Conservation (phyloP, 2,329 filamentous ascomycete species). For the Colletotrichum sojae region DNA sequence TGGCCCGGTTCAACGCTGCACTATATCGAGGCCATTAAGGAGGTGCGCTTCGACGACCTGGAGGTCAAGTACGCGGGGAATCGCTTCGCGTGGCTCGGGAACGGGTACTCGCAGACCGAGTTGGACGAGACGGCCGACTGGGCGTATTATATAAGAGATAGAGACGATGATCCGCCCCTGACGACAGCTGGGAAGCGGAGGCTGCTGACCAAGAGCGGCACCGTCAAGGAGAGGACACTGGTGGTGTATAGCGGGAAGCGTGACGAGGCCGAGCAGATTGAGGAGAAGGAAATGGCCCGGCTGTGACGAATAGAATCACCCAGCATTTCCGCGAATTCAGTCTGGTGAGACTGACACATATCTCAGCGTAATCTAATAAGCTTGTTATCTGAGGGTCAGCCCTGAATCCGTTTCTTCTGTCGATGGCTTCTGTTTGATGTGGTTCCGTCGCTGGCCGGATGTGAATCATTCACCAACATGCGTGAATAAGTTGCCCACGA, state of each 20-base stretch:
- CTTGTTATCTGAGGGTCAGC: not conserved
- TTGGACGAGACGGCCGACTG: conserved; percentile 55
- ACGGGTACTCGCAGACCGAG: conserved; percentile 60
- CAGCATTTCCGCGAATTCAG: not conserved
- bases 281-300: conserved; percentile 11
- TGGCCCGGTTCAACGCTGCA: conserved; percentile 58
- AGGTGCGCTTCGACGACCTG: conserved; percentile 62
- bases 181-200: conserved; percentile 43
- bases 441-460: too few species aligned
- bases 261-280: not conserved
- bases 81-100: conserved; percentile 56
- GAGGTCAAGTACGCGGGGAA: conserved; percentile 57
- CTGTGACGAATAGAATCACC: not conserved
- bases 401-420: too few species aligned
- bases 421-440: too few species aligned
- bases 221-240: conserved; percentile 36
- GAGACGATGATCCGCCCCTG: conserved; percentile 51
- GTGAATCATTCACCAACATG: too few species aligned
- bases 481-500: too few species aligned
- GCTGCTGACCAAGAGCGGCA: conserved; percentile 47
- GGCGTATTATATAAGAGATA: conserved; percentile 54
- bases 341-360: not conserved
- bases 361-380: not conserved
- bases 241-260: conserved; percentile 42
- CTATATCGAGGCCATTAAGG: conserved; percentile 62